Percentiles rank a stretch among this genome's conserved stretches.
phyloP scores from a whole-genome alignment of 257 asterid species.

The Solanum sitiens region DNA sequence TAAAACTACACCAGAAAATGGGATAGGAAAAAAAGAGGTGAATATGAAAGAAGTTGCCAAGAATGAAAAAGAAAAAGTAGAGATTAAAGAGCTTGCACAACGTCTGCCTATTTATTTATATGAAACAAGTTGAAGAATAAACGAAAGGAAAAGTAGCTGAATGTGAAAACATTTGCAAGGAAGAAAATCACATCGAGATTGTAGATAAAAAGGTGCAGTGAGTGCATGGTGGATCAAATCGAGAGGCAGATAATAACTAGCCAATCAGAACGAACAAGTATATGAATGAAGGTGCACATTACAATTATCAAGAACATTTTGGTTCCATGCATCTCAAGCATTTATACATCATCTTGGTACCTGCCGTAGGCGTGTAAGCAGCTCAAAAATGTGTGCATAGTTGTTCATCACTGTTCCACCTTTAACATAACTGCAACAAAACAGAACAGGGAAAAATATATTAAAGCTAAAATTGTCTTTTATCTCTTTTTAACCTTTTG shows the following conservation, averaged over 20 bases:
- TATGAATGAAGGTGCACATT: not conserved
- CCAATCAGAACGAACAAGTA: not conserved
- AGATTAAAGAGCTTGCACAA: not conserved
- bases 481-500: not conserved
- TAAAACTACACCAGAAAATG: not conserved
- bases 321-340: not conserved
- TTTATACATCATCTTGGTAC: constrained; percentile 15
- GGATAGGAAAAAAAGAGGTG: not conserved
- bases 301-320: not conserved
- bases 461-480: not conserved
- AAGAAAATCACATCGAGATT: not conserved
- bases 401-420: constrained; percentile 73
- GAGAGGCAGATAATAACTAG: not conserved
- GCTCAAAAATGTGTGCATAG: constrained; percentile 91
- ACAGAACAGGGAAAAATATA: not conserved
- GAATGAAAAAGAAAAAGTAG: not conserved
- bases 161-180: not conserved
- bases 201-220: not conserved
- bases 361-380: constrained; percentile 88
- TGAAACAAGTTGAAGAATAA: not conserved
- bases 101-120: not conserved
- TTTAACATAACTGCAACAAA: constrained; percentile 52
- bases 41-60: not conserved
- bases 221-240: not conserved
- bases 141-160: not conserved